Conservation (phyloP, 352 stramenopile species). For the Globisporangium sylvaticum region DNA sequence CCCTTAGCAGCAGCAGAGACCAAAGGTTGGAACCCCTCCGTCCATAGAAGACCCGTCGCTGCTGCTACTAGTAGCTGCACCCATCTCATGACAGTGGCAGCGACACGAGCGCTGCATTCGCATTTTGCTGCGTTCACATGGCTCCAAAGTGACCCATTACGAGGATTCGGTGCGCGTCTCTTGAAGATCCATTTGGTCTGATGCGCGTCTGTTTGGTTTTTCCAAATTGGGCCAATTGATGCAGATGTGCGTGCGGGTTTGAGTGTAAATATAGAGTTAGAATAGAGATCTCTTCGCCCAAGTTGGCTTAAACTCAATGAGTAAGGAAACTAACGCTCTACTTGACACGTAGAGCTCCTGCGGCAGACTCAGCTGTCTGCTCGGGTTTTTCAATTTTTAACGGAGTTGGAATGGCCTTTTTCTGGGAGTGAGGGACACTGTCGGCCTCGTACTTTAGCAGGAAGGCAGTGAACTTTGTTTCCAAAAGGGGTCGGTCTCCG, state of each 20-base stretch:
- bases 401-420: constrained; percentile 69
- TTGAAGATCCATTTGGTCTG: neutral
- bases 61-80: neutral
- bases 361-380: constrained; percentile 42
- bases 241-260: neutral
- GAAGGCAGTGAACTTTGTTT: constrained; percentile 20
- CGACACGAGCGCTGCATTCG: neutral
- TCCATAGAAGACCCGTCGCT: neutral
- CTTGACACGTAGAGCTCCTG: constrained; percentile 78
- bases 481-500: constrained; percentile 45
- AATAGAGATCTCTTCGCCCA: neutral
- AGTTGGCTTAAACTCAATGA: constrained; percentile 90
- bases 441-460: constrained; percentile 38
- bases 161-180: neutral
- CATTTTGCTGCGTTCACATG: neutral
- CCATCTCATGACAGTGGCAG: neutral
- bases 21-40: neutral
- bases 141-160: neutral
- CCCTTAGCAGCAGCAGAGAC: neutral
- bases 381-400: constrained; percentile 64
- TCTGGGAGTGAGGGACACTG: constrained; percentile 12
- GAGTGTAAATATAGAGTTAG: neutral
- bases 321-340: constrained; percentile 90
- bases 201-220: neutral
- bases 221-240: neutral